Evolutionary conservation across 139 green algal genomes (phyloP), one percentile per base, ranked within the genome.

Genomic region (Coelastrella sp.): DNA sequence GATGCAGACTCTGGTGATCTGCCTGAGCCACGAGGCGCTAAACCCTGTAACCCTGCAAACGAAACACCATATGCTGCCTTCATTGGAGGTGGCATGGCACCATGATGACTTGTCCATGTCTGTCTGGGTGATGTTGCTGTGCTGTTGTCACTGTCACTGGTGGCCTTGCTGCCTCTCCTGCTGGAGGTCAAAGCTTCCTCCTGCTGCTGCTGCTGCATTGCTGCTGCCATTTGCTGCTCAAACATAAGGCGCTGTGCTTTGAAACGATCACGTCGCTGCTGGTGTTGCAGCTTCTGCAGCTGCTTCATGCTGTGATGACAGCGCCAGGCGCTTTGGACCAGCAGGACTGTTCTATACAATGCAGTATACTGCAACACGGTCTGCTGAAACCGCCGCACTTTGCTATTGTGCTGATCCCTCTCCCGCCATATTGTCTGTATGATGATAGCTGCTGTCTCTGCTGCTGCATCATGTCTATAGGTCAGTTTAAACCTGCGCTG

Each of bases 351-450:
- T 4, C 15, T n/a, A 25, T 78, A 37, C 45, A 43, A 35, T 11
- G 2, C 66, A 38, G n/a, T 13, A 19, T 73, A 69, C 64, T 79
- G 45, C 23, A 45, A 7, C 30, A 86, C 48, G 32, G 48, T 37
- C 4, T 15, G 32, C 64, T 79, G 80, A 32, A 78, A 35, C 80
- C 45, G 80, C 45, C 80, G 66, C 37, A 78, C 48, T 34, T 43
- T 64, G 50, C 63, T 79, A 35, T 79, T 78, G 80, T 79, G 64
- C 32, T 64, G 66, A 5, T 50, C 62, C 0, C 62, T 43, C 66
- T 78, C 64, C 2, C 80, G 66, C 80, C 80, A 86, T 13, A 79
- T 53, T 23, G 3, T 3, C 80, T 86, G 80, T 38, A 86, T 79
- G n/a, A 57, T 23, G 2, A 13, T 8, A 7, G 66, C 80, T 41